Percentiles rank a stretch among this genome's conserved stretches.
Evolutionary conservation across 1,284 basidiomycete genomes (phyloP).

Genomic region (Sporisorium scitamineum): DNA sequence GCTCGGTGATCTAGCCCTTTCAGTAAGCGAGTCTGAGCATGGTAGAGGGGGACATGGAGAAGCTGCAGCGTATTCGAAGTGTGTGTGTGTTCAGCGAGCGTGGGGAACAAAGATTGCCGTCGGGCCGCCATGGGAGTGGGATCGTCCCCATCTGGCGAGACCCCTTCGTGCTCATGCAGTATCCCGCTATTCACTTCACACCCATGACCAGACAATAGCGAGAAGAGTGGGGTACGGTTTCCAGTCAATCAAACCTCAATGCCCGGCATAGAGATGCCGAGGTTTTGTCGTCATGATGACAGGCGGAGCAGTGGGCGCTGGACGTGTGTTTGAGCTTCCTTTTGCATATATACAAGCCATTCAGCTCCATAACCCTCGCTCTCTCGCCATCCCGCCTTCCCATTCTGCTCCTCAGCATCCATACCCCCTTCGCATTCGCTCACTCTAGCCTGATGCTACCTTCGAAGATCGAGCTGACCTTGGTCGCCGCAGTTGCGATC

Average conservation of each 20-base stretch:
- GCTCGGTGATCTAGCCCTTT: neutral
- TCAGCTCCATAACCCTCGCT: too few relatives aligned
- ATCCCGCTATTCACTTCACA: too few relatives aligned
- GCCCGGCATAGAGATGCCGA: too few relatives aligned
- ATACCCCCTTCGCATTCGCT: neutral
- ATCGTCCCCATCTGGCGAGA: neutral
- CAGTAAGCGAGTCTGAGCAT: neutral
- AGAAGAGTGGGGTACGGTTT: too few relatives aligned
- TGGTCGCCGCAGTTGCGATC: slow-evolving; percentile 8
- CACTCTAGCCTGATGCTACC: slow-evolving; percentile 2
- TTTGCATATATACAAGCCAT: too few relatives aligned
- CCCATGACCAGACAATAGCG: too few relatives aligned
- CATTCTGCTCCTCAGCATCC: neutral
- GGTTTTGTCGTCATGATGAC: too few relatives aligned
- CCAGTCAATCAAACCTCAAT: too few relatives aligned
- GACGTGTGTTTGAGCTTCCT: too few relatives aligned
- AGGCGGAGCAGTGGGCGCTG: too few relatives aligned
- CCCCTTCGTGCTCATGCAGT: too few relatives aligned
- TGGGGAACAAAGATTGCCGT: neutral
- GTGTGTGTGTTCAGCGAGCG: neutral
- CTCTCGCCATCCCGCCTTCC: neutral
- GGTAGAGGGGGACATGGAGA: neutral
- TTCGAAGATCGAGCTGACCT: neutral
- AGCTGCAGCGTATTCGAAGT: neutral
- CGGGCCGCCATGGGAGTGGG: neutral